Evolutionary conservation across 1,139 yeast species (phyloP).

Genomic region (Candida freyschussii): DNA sequence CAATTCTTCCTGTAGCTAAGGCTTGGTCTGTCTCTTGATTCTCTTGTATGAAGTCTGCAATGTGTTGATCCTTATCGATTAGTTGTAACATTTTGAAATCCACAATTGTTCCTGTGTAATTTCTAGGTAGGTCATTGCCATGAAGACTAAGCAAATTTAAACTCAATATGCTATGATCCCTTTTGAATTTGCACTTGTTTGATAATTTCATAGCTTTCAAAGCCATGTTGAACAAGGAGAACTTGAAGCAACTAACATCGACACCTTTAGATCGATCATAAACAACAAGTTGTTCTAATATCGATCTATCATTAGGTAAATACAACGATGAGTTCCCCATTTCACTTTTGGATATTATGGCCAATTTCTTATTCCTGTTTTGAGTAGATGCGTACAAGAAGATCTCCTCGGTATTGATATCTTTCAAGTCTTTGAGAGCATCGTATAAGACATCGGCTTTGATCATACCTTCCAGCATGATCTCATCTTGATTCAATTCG

Average conservation of each 20-base stretch:
- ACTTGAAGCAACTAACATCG: constrained; percentile 43
- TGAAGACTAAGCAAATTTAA: constrained; percentile 31
- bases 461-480: constrained; percentile 61
- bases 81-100: constrained; percentile 57
- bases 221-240: constrained; percentile 47
- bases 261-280: constrained; percentile 25
- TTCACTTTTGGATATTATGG: constrained; percentile 60
- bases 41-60: constrained; percentile 7
- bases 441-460: constrained; percentile 62
- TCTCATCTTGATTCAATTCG: constrained; percentile 44
- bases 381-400: constrained; percentile 30
- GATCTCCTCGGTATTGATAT: constrained; percentile 26
- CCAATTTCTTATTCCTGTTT: constrained; percentile 27
- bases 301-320: constrained; percentile 59
- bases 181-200: constrained; percentile 53
- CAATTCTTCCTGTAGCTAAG: background rate
- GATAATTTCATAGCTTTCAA: constrained; percentile 53
- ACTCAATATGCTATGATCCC: constrained; percentile 43
- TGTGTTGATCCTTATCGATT: constrained; percentile 26
- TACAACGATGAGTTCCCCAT: constrained; percentile 66
- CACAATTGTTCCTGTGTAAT: constrained; percentile 56
- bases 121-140: constrained; percentile 29
- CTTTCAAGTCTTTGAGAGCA: constrained; percentile 62
- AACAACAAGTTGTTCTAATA: constrained; percentile 48
- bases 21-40: constrained; percentile 1